Conservation (phyloP, 2,329 filamentous ascomycete genomes). For the Ambrosiella xylebori region DNA sequence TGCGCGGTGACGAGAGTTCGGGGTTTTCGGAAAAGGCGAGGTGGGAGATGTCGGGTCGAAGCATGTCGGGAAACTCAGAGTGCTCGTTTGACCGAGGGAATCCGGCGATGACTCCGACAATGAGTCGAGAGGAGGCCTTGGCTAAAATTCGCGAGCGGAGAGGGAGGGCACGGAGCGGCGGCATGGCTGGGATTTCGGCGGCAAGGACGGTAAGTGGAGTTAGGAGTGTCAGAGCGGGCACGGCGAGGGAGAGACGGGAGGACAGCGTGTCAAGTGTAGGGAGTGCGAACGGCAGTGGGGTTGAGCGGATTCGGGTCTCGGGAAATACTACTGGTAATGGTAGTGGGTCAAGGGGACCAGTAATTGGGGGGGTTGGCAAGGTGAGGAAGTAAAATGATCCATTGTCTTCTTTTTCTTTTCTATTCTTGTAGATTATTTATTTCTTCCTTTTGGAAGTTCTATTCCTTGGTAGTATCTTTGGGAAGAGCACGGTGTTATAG, state of each 20-base stretch:
- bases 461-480: too few relatives aligned
- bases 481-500: too few relatives aligned
- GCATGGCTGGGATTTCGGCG: background rate
- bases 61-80: conserved; percentile 13
- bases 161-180: conserved; percentile 45
- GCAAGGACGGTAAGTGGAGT: background rate
- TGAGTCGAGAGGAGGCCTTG: conserved; percentile 57
- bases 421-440: too few relatives aligned
- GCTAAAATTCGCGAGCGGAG: conserved; percentile 58
- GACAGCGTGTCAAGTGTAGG: background rate
- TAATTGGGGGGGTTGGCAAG: background rate
- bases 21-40: background rate
- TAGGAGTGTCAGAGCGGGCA: background rate
- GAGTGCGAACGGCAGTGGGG: background rate
- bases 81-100: conserved; percentile 35
- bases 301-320: background rate
- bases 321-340: background rate
- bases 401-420: too few relatives aligned
- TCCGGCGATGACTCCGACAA: conserved; percentile 44
- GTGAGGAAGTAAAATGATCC: background rate
- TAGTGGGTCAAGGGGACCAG: background rate
- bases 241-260: background rate
- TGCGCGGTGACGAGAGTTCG: conserved; percentile 27
- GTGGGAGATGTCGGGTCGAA: conserved; percentile 10
- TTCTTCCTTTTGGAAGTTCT: too few relatives aligned